Conservation (phyloP, 306 rosid genomes). For the Echinosophora koreensis region DNA sequence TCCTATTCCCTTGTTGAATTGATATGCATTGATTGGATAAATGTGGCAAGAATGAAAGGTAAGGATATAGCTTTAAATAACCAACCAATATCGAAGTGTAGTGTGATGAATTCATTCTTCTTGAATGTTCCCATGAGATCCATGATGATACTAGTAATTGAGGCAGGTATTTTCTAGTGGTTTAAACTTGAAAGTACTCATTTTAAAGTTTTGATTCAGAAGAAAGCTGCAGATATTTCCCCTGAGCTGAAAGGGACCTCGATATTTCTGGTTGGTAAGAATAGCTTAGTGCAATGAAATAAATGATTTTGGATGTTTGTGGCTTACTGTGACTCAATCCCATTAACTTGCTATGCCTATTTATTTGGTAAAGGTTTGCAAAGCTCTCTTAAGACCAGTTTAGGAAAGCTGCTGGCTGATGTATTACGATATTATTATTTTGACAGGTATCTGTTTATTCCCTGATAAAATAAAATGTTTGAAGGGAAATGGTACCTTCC, state of each 20-base stretch:
- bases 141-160: not conserved
- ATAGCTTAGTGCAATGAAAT: constrained; percentile 26
- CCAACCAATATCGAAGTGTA: not conserved
- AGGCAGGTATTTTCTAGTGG: constrained; percentile 14
- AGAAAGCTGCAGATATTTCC: constrained; percentile 72
- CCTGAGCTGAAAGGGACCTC: constrained; percentile 88
- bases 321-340: constrained; percentile 11
- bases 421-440: constrained; percentile 84
- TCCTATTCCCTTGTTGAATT: constrained; percentile 33
- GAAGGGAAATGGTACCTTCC: constrained; percentile 14
- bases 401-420: constrained; percentile 86
- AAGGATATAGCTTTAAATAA: not conserved
- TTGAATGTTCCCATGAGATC: not conserved
- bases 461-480: constrained; percentile 21
- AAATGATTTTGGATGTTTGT: constrained; percentile 18
- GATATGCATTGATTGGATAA: not conserved
- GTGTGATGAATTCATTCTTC: not conserved
- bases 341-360: not conserved
- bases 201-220: constrained; percentile 77
- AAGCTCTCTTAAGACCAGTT: constrained; percentile 68
- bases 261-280: constrained; percentile 88
- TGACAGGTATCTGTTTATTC: constrained; percentile 68
- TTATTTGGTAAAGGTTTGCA: constrained; percentile 67
- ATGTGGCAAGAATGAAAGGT: constrained; percentile 1
- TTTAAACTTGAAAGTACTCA: constrained; percentile 51